Base-by-base conservation (phyloP, 371 early-diverging fungal species). In the Rhizopus stolonifer region DNA sequence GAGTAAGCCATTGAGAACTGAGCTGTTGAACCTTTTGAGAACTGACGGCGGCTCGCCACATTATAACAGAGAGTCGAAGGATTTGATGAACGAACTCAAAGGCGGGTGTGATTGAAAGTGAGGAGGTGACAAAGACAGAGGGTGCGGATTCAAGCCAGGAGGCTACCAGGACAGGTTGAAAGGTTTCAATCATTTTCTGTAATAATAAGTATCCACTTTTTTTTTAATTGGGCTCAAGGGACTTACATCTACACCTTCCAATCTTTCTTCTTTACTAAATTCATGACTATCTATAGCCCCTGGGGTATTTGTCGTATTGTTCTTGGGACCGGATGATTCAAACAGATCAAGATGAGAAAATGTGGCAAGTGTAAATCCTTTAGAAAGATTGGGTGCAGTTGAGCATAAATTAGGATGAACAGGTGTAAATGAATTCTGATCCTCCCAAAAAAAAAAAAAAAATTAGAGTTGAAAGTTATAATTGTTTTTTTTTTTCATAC, bases 81-180 rank as follows among this genome's bases (percentile, higher is more conserved):
- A 86, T 75, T 4, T 75, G 64, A 40, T 76, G 56, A 1, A 83
- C 34, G 2, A 81, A 56, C 34, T 79, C 71, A 3, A 84, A 56
- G 3, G 80, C 72, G 23, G 82, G 76, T 21, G 76, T 69, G 21
- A 70, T 54, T 5, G 56, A 54, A 17, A 77, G 73, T 0, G 68
- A 53, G 10, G 54, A 53, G 18, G 61, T 55, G 11, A 74, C 60
- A 56, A 90, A 89, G 0, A 88, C 79, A 3, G 72, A 60, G 14
- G 89, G 84, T 0, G 87, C 85, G 21, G 87, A 72, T 54, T 91
- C 90, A 13, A 89, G 59, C 90, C 90, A 91, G 0, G 82, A 66
- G 3, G 85, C 83, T 13, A 87, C 77, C 29, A 90, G 62, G 38
- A 85, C 67, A 17, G 88, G 86, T 56, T 84, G 79, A 15, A 84